Conservation (phyloP, 805 yeast genomes). For the Yarrowia osloensis region DNA sequence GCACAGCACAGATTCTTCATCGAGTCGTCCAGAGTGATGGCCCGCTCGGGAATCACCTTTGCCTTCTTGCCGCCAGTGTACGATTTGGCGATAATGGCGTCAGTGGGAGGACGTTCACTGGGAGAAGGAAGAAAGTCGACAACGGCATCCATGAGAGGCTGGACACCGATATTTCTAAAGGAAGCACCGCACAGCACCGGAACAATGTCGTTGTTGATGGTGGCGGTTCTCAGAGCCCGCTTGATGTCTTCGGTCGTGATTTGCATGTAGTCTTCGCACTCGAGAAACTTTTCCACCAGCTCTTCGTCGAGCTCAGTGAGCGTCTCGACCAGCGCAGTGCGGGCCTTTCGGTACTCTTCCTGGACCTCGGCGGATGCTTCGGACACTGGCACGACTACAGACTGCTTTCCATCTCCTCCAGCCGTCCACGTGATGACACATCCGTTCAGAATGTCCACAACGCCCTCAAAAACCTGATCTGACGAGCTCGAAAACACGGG, state of each 20-base stretch:
- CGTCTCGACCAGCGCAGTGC: constrained; percentile 81
- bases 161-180: constrained; percentile 90
- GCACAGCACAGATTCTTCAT: constrained; percentile 67
- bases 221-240: constrained; percentile 62
- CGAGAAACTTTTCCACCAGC: constrained; percentile 75
- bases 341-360: constrained; percentile 55
- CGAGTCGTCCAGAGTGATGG: constrained; percentile 18
- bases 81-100: constrained; percentile 41
- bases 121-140: constrained; percentile 83
- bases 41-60: not conserved
- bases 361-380: constrained; percentile 44
- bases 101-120: constrained; percentile 59
- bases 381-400: constrained; percentile 49
- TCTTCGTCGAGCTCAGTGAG: constrained; percentile 80
- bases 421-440: constrained; percentile 53
- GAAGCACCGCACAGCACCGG: constrained; percentile 95
- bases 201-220: constrained; percentile 57
- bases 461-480: constrained; percentile 58
- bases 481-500: constrained; percentile 60
- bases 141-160: constrained; percentile 86
- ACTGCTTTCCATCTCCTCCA: constrained; percentile 52
- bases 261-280: constrained; percentile 62
- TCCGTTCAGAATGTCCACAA: constrained; percentile 70
- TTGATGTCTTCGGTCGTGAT: constrained; percentile 60
- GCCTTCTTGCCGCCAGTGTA: constrained; percentile 19